Base-by-base conservation (phyloP, 305 asterid species). In the Solanum hybrid region DNA sequence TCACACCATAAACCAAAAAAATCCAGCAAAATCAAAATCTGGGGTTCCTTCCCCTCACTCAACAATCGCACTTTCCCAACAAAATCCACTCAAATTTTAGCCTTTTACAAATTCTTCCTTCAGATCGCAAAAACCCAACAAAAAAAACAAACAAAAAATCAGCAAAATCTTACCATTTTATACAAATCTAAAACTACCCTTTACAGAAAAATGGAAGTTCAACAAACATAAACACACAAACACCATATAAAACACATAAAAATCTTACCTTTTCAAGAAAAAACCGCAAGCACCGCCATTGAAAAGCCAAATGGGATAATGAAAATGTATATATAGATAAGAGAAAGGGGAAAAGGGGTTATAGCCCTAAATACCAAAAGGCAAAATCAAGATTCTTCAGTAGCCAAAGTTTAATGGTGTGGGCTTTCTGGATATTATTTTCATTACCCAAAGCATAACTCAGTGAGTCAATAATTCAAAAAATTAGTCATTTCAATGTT, bases 1-100 rank as follows among this genome's bases (percentile, higher is more conserved):
- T 77, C 86, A 91, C 88, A 18, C 82, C 91, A 90, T 42, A 90
- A 74, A 90, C 89, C 92, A 90, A 90, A 24, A 90, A 46, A 22
- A 33, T 89, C 92, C 90, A 88, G 5, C 89, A 61, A n/a, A 9
- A 40, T 46, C 26, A 80, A 91, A 85, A 39, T 18, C 33, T 36
- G 33, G 39, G 88, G 7, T 29, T 36, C 85, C 85, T 35, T 78
- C 57, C 3, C 31, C 57, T 18, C 57, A 6, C 75, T 82, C 31
- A 28, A 80, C n/a, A 80, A 80, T 39, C 34, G n/a, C n/a, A 81
- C 67, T 26, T 8, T 28, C 61, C n/a, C 74, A 84, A 84, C 73
- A 84, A 84, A 69, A 84, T 84, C 67, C 39, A 84, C 36, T 51
- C 42, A 51, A 57, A 84, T 11, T 31, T 84, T 51, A 29, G 5